Evolutionary conservation across 2,329 filamentous ascomycete genomes (phyloP), one percentile per base, ranked within the genome.

Genomic region (Endocalyx cinctus): DNA sequence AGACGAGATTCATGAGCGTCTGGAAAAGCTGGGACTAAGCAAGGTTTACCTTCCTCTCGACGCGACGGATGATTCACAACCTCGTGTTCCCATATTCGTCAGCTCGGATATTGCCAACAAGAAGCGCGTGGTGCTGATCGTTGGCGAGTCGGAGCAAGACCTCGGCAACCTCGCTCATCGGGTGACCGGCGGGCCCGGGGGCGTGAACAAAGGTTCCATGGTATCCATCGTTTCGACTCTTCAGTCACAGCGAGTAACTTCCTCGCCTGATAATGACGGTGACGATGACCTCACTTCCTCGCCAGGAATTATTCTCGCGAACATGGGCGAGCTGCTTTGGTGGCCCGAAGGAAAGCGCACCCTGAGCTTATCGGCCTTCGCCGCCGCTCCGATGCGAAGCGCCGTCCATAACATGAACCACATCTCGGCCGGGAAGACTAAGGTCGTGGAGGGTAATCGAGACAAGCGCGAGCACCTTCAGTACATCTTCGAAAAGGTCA

Each of bases 261-360:
- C 57, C 11, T 42, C 56, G 0, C 29, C 29, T 23, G 8, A 10
- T 18, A 14, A 17, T n/a, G 17, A 29, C 12, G 13, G 12, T 8
- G 8, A 29, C 27, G 27, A 29, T 20, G 19, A 46, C 0, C 61
- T 67, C 14, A 17, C 51, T 0, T 45, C 55, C 3, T 43, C 63
- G 2, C 78, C 72, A 0, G 83, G 74, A 4, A 63, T 96, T 35
- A 62, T 96, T 17, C 64, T 95, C 17, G 76, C 87, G 28, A 96
- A 95, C 54, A 69, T 78, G 4, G 87, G 86, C 5, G 80, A 94
- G 60, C 64, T 85, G 13, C 67, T 81, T 48, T 96, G 87, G 80
- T 86, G 84, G 56, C 77, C 84, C 25, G 70, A 74, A 32, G 70
- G 70, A 2, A 61, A 70, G 32, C 70, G 73, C 30, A 68, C 78